phyloP scores from a whole-genome alignment of 2,329 filamentous ascomycete genomes.

The Claviceps citrina region DNA sequence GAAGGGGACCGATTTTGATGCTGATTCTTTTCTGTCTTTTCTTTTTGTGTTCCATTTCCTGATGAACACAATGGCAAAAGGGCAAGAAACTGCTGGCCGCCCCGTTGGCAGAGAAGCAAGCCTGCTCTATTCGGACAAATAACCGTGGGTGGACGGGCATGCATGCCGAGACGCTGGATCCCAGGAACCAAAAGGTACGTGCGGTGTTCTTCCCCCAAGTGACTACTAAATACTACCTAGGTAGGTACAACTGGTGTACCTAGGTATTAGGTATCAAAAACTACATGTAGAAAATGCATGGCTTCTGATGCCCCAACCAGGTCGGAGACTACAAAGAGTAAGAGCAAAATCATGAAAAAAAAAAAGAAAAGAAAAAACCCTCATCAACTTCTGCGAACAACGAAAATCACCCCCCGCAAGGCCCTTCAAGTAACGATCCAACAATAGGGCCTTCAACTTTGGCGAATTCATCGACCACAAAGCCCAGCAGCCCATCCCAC shows the following conservation, averaged over 20 bases:
- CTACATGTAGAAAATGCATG: no score
- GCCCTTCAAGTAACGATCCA: no score
- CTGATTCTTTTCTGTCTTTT: no score
- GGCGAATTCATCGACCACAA: constrained; percentile 56
- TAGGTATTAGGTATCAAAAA: no score
- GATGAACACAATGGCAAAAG: constrained; percentile 16
- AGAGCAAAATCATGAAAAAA: neutral
- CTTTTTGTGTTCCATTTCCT: no score
- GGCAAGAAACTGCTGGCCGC: constrained; percentile 58
- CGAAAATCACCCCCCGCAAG: no score
- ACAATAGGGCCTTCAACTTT: constrained; percentile 72
- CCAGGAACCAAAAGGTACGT: constrained; percentile 59
- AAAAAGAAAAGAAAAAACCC: neutral
- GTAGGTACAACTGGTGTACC: no score
- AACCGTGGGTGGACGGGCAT: constrained; percentile 84
- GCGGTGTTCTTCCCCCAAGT: neutral
- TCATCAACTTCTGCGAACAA: no score
- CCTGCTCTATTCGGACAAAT: constrained; percentile 59
- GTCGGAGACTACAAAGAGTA: constrained; percentile 82
- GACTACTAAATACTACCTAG: no score
- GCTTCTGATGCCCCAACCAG: constrained; percentile 22
- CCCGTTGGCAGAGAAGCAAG: constrained; percentile 54
- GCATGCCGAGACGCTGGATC: constrained; percentile 78
- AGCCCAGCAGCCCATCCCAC: constrained; percentile 63
- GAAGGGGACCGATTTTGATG: no score